phyloP scores from a whole-genome alignment of 305 asterid species.

The Solanum hybrid region DNA sequence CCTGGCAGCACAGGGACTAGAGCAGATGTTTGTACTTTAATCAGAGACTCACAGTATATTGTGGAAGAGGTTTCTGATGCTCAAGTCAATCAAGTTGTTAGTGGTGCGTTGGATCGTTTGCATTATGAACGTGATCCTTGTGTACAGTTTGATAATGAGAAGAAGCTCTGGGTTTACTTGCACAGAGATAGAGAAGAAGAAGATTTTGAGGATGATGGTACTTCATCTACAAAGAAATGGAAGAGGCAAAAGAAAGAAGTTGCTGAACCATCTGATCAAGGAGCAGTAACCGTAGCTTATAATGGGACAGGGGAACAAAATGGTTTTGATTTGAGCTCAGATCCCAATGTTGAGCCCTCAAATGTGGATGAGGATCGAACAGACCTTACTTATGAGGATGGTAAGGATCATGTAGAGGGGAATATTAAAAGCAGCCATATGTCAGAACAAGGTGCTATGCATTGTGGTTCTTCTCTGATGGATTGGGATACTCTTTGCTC shows the following conservation, averaged over 20 bases:
- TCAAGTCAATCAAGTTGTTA: conserved; percentile 92
- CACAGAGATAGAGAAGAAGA: conserved; percentile 96
- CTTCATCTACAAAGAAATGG: conserved; percentile 98
- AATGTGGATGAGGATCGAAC: conserved; percentile 55
- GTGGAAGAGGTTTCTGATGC: conserved; percentile 91
- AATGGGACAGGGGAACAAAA: conserved; percentile 43
- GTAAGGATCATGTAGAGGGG: conserved; percentile 45
- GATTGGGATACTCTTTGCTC: conserved; percentile 37
- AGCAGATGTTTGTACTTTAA: conserved; percentile 92
- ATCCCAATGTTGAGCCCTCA: conserved; percentile 60
- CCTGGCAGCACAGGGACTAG: conserved; percentile 98
- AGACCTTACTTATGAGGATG: conserved; percentile 41
- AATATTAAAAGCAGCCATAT: conserved; percentile 36
- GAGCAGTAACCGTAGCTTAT: conserved; percentile 51
- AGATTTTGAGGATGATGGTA: conserved; percentile 98
- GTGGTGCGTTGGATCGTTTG: conserved; percentile 94
- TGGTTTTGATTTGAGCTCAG: conserved; percentile 55
- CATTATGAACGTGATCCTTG: conserved; percentile 98
- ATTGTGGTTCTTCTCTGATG: conserved; percentile 25
- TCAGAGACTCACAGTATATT: conserved; percentile 89
- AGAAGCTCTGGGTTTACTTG: conserved; percentile 88
- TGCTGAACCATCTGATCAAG: conserved; percentile 59
- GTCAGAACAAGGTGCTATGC: conserved; percentile 29
- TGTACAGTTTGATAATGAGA: conserved; percentile 92
- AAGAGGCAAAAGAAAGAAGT: conserved; percentile 87